phyloP scores from a whole-genome alignment of 2,329 filamentous ascomycete genomes.

The Aspergillus phoenicis region DNA sequence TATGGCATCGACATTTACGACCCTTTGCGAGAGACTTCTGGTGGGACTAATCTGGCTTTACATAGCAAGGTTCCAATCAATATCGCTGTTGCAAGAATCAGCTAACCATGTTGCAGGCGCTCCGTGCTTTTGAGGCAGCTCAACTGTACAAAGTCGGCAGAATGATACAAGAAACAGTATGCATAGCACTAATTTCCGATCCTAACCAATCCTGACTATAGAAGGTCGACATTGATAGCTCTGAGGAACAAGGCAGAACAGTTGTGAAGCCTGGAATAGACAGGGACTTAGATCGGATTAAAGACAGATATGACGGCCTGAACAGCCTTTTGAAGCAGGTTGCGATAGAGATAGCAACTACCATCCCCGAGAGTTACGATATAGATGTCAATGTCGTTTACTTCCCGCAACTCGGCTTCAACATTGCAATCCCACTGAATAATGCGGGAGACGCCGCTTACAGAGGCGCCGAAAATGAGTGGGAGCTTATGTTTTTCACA shows the following conservation, averaged over 20 bases:
- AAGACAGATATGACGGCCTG: constrained; percentile 75
- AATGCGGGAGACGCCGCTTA: constrained; percentile 63
- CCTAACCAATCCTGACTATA: constrained; percentile 14
- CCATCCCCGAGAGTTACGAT: constrained; percentile 61
- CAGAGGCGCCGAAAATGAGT: constrained; percentile 65
- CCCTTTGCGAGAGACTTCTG: constrained; percentile 59
- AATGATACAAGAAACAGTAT: constrained; percentile 67
- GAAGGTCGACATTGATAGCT: constrained; percentile 76
- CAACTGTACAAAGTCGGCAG: constrained; percentile 68
- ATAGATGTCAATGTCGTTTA: constrained; percentile 76
- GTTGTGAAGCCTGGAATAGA: constrained; percentile 74
- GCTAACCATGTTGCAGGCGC: constrained; percentile 48
- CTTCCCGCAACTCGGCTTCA: constrained; percentile 87
- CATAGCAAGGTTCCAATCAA: constrained; percentile 52
- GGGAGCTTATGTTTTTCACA: constrained; percentile 77
- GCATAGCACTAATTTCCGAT: background rate
- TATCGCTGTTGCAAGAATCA: background rate
- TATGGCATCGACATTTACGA: constrained; percentile 71
- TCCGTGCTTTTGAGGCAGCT: constrained; percentile 60
- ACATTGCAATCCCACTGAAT: constrained; percentile 72
- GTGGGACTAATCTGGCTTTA: constrained; percentile 56
- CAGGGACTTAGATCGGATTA: constrained; percentile 73
- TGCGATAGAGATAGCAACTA: constrained; percentile 62
- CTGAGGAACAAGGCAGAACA: constrained; percentile 69
- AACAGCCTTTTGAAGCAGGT: constrained; percentile 71